Conservation (phyloP, 495 filamentous ascomycete species). For the Parmelia sp. region DNA sequence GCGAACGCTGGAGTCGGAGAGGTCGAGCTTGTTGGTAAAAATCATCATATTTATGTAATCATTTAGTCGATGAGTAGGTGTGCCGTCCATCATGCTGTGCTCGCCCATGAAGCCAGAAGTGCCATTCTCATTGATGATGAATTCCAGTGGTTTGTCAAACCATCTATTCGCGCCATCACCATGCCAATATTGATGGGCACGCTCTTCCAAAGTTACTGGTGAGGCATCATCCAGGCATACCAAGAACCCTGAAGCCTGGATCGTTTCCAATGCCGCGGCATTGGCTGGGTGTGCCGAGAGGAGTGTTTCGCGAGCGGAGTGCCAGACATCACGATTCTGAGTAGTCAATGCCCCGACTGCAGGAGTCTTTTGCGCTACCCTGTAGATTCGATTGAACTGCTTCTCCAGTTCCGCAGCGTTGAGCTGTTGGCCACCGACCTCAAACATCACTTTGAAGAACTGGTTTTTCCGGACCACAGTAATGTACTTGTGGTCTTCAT, state of each 20-base stretch:
- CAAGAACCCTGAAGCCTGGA: conserved; percentile 87
- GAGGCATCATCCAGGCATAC: conserved; percentile 90
- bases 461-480: conserved; percentile 89
- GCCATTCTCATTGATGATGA: conserved; percentile 97
- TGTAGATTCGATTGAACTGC: conserved; percentile 80
- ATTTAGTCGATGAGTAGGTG: conserved; percentile 91
- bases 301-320: conserved; percentile 72
- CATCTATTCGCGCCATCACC: conserved; percentile 93
- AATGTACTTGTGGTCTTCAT: conserved; percentile 72
- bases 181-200: conserved; percentile 95
- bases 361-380: conserved; percentile 61
- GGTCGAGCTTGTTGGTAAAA: conserved; percentile 84
- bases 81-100: conserved; percentile 99
- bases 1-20: conserved; percentile 64
- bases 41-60: conserved; percentile 87
- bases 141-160: conserved; percentile 98
- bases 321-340: conserved; percentile 91
- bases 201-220: conserved; percentile 91
- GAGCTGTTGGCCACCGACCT: conserved; percentile 72
- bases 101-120: conserved; percentile 97
- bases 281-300: conserved; percentile 71
- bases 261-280: conserved; percentile 63
- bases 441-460: conserved; percentile 80
- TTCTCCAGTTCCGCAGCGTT: conserved; percentile 81
- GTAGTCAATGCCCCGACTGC: conserved; percentile 81